These are phyloP conservation scores for Camellia oleifera DNA, from an alignment of 179 eudicot species.

Conservation along the genomic window DNA sequence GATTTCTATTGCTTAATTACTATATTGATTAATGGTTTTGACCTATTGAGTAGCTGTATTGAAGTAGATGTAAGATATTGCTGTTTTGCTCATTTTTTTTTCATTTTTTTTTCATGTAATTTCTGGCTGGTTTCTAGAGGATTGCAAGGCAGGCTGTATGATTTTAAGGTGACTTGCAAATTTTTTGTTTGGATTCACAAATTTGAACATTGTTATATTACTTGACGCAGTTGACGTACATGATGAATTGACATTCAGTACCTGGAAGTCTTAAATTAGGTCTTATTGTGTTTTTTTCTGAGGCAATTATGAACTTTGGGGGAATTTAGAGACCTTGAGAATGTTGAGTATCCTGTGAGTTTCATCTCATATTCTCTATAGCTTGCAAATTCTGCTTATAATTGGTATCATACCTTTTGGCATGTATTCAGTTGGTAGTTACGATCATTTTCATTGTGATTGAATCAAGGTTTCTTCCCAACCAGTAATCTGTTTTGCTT, in stretches of 20 bases:
- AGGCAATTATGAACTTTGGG: not conserved
- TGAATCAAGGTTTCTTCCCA: not conserved
- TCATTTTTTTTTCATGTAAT: not conserved
- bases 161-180: not conserved
- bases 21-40: not conserved
- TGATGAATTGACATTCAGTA: not conserved
- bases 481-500: not conserved
- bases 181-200: constrained; percentile 1
- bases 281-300: not conserved
- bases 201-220: not conserved
- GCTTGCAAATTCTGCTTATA: not conserved
- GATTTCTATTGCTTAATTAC: not conserved
- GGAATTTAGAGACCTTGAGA: not conserved
- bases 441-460: not conserved
- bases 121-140: not conserved
- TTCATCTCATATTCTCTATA: not conserved
- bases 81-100: not conserved
- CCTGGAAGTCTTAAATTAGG: not conserved
- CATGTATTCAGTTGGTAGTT: not conserved
- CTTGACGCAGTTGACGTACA: not conserved
- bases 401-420: not conserved
- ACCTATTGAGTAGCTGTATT: not conserved
- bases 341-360: not conserved
- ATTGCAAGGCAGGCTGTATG: not conserved
- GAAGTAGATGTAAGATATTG: not conserved